phyloP scores from a whole-genome alignment of 2,329 filamentous ascomycete species.

The Kalaharituber pfeilii region DNA sequence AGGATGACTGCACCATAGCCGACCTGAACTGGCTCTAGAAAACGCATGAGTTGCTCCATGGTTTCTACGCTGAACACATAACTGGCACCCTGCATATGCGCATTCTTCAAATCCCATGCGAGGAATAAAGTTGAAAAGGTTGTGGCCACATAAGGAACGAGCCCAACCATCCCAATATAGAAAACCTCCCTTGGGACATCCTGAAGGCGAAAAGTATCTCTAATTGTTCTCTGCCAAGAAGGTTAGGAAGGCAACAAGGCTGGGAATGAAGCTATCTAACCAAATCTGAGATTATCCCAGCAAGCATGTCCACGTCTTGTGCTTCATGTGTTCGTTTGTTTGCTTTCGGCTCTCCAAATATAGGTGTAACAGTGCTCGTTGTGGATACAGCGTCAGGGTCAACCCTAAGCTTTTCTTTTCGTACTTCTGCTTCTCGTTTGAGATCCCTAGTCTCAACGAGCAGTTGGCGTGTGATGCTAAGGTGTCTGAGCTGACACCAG shows the following conservation, averaged over 20 bases:
- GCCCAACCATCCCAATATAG: slow-evolving; percentile 54
- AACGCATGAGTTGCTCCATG: slow-evolving; percentile 51
- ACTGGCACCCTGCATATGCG: slow-evolving; percentile 41
- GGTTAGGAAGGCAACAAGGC: background rate
- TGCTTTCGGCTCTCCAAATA: background rate
- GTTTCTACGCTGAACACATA: slow-evolving; percentile 51
- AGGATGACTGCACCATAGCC: slow-evolving; percentile 61
- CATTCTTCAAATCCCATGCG: slow-evolving; percentile 63
- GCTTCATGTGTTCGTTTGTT: background rate
- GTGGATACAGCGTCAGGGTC: slow-evolving; percentile 16
- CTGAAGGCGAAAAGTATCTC: slow-evolving; percentile 48
- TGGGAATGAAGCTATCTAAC: slow-evolving; percentile 31
- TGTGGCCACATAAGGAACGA: slow-evolving; percentile 70
- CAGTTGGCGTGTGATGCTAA: no score
- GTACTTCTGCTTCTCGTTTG: slow-evolving; percentile 24
- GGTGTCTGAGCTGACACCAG: no score
- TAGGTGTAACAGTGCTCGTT: slow-evolving; percentile 14
- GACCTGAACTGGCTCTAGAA: slow-evolving; percentile 73
- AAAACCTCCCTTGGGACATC: slow-evolving; percentile 51
- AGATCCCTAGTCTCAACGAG: background rate
- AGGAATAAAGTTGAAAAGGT: slow-evolving; percentile 68
- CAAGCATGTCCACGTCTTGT: slow-evolving; percentile 34
- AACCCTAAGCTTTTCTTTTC: slow-evolving; percentile 10
- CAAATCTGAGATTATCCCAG: slow-evolving; percentile 38
- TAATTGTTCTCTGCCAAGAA: slow-evolving; percentile 39